phyloP scores from a whole-genome alignment of 1,139 yeast genomes.

The Keqinozyma sinolaborantium region DNA sequence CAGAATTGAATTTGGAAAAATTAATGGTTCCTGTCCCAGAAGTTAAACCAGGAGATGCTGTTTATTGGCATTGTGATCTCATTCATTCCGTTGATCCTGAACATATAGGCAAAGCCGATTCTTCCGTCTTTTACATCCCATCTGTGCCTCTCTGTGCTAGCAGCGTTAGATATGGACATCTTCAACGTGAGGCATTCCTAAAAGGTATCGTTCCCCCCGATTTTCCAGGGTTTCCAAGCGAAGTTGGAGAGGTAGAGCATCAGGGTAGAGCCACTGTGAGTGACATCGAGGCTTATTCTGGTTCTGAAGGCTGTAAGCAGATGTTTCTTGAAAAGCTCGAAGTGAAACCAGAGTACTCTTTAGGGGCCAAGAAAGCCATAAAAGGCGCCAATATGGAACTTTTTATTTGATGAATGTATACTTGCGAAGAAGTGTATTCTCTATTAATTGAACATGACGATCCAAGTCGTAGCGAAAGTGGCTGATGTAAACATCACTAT shows the following conservation, averaged over 20 bases:
- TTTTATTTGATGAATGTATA: not conserved
- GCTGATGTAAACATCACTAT: no score
- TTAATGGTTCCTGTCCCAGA: no score
- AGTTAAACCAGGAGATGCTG: no score
- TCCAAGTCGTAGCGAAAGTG: not conserved
- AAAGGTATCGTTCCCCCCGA: not conserved
- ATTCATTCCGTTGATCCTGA: no score
- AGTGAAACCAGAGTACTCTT: not conserved
- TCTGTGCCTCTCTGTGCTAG: not conserved
- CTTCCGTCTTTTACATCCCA: no score
- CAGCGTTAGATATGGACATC: no score
- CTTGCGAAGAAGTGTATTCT: not conserved
- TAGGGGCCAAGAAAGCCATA: not conserved
- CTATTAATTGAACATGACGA: not conserved
- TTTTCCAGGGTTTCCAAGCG: not conserved
- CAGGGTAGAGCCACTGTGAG: not conserved
- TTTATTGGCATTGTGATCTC: no score
- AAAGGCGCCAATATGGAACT: not conserved
- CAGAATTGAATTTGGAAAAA: no score
- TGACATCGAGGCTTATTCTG: no score
- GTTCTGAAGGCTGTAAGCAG: not conserved
- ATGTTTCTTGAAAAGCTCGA: not conserved
- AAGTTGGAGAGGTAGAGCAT: no score
- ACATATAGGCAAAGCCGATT: no score
- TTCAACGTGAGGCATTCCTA: not conserved